Conservation (phyloP, 169 alveolate species). For the Babesia ovata region DNA sequence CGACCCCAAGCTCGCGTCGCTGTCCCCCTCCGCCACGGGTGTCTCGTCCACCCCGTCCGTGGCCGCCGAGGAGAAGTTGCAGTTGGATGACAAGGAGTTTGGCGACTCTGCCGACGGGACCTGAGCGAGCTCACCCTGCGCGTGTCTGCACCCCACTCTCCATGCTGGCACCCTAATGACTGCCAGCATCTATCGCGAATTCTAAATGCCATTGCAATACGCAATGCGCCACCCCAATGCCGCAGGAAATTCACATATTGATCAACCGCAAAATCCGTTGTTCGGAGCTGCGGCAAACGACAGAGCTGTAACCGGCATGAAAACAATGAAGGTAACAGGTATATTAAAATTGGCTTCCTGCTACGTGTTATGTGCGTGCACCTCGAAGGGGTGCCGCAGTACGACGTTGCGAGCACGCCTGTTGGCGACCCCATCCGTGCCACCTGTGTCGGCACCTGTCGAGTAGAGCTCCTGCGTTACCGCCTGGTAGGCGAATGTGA, state of each 20-base stretch:
- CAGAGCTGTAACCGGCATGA: too few species aligned
- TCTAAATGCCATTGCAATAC: neutral
- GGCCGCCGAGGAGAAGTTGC: neutral
- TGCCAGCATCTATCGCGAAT: neutral
- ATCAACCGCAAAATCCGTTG: too few species aligned
- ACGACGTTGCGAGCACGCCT: neutral
- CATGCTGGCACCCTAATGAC: neutral
- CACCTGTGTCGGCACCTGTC: neutral
- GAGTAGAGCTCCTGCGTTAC: conserved; percentile 19
- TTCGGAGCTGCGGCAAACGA: too few species aligned
- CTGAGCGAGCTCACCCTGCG: neutral
- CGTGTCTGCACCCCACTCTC: neutral
- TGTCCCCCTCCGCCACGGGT: neutral
- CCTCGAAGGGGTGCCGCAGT: neutral
- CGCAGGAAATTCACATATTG: too few species aligned
- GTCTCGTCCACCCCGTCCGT: neutral
- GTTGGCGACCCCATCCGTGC: neutral
- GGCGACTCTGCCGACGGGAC: conserved; percentile 13
- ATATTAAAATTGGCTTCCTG: neutral
- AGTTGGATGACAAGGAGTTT: conserved; percentile 3
- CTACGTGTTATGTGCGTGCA: neutral
- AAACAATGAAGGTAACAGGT: neutral
- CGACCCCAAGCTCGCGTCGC: neutral
- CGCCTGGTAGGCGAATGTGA: conserved; percentile 13
- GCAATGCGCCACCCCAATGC: neutral